Base-by-base conservation (phyloP, 1,284 basidiomycete species). In the Ceratobasidium sp. region DNA sequence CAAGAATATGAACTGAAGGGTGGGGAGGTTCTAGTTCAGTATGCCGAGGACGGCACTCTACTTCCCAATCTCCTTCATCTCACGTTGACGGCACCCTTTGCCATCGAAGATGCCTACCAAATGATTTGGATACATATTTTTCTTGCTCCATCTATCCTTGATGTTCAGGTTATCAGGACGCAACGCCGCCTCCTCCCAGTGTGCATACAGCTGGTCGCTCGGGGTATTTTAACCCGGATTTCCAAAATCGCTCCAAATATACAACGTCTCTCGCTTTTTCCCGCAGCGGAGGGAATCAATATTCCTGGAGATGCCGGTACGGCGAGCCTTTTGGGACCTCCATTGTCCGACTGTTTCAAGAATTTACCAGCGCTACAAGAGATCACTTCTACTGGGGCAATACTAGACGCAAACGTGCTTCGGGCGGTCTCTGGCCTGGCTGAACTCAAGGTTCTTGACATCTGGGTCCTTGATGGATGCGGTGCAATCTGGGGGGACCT, bases 51-150 rank as follows among this genome's bases (percentile, higher is more conserved):
- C 33, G 55, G 12, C 67, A 69, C 14, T 30, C 55, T n/a, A n/a
- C n/a, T n/a, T n/a, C n/a, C n/a, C n/a, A n/a, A n/a, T n/a, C n/a
- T n/a, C n/a, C n/a, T n/a, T n/a, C n/a, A n/a, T n/a, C n/a, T n/a
- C n/a, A n/a, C n/a, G n/a, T n/a, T n/a, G n/a, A n/a, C n/a, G n/a
- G n/a, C n/a, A n/a, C n/a, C n/a, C n/a, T n/a, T n/a, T n/a, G n/a
- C n/a, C n/a, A n/a, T n/a, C n/a, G n/a, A n/a, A n/a, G n/a, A n/a
- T n/a, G n/a, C n/a, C n/a, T n/a, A n/a, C n/a, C n/a, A n/a, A n/a
- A n/a, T n/a, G 16, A 38, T 69, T 8, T 69, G 67, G 67, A 69
- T 55, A 4, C 27, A 16, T 18, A 38, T 20, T 18, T 55, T 69
- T 30, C 30, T 55, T 20, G 27, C 67, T 38, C 52, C 67, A 14